Evolutionary conservation across 139 green algal genomes (phyloP), one percentile per base, ranked within the genome.

Genomic region (Chlamydomonas incerta): DNA sequence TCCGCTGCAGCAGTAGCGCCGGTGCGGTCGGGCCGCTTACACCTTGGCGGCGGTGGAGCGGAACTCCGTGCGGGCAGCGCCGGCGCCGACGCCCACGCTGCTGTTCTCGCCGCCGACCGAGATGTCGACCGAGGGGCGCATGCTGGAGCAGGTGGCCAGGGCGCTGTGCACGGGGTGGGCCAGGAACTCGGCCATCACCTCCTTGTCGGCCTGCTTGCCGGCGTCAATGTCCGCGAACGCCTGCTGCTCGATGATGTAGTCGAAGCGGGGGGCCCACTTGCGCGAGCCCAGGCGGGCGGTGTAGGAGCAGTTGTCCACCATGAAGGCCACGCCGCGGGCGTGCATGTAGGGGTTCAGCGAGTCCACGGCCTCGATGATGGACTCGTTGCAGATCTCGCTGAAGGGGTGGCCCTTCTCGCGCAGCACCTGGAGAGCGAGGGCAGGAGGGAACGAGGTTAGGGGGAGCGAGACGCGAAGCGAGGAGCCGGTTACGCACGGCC

Each of bases 251-350:
- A 99, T 91, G 87, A 97, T 97, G 94, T 99, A 99, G 93, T 99
- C 97, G 87, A 99, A 99, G 79, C 97, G 94, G 26, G 98, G 98
- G 0, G 97, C 98, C 98, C 98, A 99, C 94, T 99, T 99, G 74
- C 98, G 91, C 63, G 91, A 95, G 79, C 98, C 98, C 55, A 99
- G 94, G 85, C 98, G 96, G 15, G 98, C 98, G 66, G 98, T 99
- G 94, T 98, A 99, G n/a, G 96, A 99, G 97, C 98, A 99, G 95
- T 99, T 99, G 93, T 99, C 98, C 17, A 99, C 97, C 98, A 99
- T 99, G 95, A 99, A 99, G 29, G 98, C 97, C 11, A 99, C 98
- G 68, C 98, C 98, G 58, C 96, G 91, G 0, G 98, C 98, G 88
- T 99, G 98, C 98, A 99, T 99, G 96, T 99, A 99, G 55, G 98